A percentile compares a stretch with the other conserved stretches of the same genome.
Conservation (phyloP, 306 rosid genomes). For the Corylus heterophylla region DNA sequence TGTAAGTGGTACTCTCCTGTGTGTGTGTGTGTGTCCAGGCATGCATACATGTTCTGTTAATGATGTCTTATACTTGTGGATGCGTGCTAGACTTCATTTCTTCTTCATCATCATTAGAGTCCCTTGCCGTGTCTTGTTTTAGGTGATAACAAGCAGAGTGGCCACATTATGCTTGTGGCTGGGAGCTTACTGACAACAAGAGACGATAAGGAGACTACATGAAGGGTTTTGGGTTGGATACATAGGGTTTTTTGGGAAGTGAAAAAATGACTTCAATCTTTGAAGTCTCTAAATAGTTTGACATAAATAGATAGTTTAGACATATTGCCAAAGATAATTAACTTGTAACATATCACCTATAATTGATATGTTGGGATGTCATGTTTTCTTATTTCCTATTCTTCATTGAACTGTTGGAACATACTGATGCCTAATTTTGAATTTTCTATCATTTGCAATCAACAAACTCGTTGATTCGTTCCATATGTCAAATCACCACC, state of each 20-base stretch:
- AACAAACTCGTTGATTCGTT: background rate
- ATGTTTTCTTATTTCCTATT: background rate
- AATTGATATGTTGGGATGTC: background rate
- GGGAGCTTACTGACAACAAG: background rate
- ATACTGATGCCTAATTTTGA: background rate
- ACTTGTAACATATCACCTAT: background rate
- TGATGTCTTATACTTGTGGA: background rate
- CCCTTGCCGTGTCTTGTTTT: background rate
- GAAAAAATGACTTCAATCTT: background rate
- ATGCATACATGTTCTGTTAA: background rate
- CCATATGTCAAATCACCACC: background rate
- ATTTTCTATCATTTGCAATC: background rate
- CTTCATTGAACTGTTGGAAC: background rate
- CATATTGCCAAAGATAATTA: background rate
- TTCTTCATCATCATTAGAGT: background rate
- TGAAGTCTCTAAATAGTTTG: background rate
- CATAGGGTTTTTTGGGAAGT: background rate
- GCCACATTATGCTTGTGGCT: background rate
- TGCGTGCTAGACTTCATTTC: background rate
- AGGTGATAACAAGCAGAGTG: background rate
- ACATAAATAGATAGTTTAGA: background rate
- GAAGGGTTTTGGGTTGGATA: background rate
- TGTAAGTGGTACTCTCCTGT: slow-evolving; percentile 53
- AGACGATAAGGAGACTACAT: background rate
- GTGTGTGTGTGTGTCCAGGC: slow-evolving; percentile 18